Percentiles rank a stretch among this genome's conserved stretches.
These are phyloP conservation scores for Fonsecaea multimorphosa DNA, from an alignment of 2,329 filamentous ascomycete genomes.

Conservation along the genomic window DNA sequence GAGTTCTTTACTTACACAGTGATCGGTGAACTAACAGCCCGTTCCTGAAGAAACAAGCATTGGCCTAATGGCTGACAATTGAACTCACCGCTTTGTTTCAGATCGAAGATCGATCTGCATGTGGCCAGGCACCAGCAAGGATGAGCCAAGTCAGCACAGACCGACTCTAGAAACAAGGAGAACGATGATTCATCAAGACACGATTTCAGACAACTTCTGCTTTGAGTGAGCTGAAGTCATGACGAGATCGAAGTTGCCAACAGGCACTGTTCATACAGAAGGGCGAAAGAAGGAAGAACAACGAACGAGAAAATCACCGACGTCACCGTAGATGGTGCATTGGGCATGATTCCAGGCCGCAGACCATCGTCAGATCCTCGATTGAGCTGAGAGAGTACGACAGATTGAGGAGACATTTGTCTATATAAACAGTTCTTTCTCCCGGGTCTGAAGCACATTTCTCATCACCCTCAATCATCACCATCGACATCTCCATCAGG, in stretches of 20 bases:
- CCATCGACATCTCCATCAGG: slow-evolving; percentile 1
- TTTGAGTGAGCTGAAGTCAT: neutral
- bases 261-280: neutral
- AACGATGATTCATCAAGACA: neutral
- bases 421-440: slow-evolving; percentile 23
- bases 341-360: neutral
- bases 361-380: neutral
- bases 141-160: neutral
- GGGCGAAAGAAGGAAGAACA: neutral
- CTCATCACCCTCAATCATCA: slow-evolving; percentile 2
- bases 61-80: neutral
- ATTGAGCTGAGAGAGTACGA: neutral
- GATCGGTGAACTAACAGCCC: neutral
- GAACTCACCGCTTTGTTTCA: neutral
- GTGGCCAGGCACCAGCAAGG: neutral
- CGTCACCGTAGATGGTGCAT: neutral
- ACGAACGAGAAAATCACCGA: neutral
- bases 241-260: neutral
- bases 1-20: neutral
- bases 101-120: slow-evolving; percentile 6
- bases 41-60: slow-evolving; percentile 2
- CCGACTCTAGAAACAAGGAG: neutral
- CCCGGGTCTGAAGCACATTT: neutral
- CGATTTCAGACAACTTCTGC: neutral
- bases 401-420: slow-evolving; percentile 7